A percentile compares a stretch with the other conserved stretches of the same genome.
These are phyloP conservation scores for Mycena maculata DNA, from an alignment of 768 basidiomycete genomes.

Conservation along the genomic window DNA sequence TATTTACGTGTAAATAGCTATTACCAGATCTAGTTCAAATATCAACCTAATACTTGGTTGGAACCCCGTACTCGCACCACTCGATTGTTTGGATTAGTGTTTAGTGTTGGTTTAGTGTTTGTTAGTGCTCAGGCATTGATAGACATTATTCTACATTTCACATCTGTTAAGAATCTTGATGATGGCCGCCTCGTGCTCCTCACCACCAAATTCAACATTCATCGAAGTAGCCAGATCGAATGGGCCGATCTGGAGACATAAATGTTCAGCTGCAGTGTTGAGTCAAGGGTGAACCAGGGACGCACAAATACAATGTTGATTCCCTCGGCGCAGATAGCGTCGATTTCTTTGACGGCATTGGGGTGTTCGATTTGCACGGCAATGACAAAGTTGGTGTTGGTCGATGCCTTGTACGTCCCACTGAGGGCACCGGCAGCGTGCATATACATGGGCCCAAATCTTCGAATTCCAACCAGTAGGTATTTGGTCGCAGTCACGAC, in stretches of 20 bases:
- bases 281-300: neutral
- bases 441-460: neutral
- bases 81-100: too few species aligned
- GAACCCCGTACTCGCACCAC: too few species aligned
- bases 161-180: constrained; percentile 29
- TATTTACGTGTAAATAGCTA: too few species aligned
- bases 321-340: constrained; percentile 31
- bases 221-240: constrained; percentile 35
- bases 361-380: constrained; percentile 24
- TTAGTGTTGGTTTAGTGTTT: too few species aligned
- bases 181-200: constrained; percentile 36
- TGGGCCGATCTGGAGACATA: constrained; percentile 31
- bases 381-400: constrained; percentile 7
- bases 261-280: neutral
- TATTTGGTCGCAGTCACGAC: neutral
- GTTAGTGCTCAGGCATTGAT: too few species aligned
- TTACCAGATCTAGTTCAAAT: too few species aligned
- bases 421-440: neutral
- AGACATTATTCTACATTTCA: too few species aligned
- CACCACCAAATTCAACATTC: constrained; percentile 35
- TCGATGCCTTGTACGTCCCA: constrained; percentile 5
- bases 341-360: constrained; percentile 33
- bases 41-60: too few species aligned
- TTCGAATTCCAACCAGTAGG: neutral
- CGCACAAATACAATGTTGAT: constrained; percentile 35